phyloP scores from a whole-genome alignment of 2,329 filamentous ascomycete species.

The Colletotrichum costaricense region DNA sequence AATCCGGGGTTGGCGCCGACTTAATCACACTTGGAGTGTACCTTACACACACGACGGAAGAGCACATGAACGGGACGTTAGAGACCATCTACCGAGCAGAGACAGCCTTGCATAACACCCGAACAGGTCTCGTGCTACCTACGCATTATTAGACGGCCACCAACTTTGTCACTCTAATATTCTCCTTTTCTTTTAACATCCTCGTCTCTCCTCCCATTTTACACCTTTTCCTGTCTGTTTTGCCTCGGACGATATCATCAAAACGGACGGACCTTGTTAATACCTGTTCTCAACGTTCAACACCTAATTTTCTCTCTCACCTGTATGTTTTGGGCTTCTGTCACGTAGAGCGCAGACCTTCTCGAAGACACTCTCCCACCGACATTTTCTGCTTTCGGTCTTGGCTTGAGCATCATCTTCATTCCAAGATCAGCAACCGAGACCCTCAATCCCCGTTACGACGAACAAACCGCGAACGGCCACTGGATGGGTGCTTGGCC shows the following conservation, averaged over 20 bases:
- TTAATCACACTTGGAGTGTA: neutral
- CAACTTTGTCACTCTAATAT: neutral
- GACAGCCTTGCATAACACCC: constrained; percentile 2
- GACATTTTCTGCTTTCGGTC: neutral
- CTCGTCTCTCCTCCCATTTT: neutral
- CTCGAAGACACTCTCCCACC: neutral
- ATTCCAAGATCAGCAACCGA: neutral
- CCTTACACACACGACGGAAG: neutral
- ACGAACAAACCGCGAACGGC: neutral
- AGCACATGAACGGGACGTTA: constrained; percentile 8
- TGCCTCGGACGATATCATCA: neutral
- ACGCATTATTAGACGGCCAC: neutral
- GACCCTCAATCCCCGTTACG: neutral
- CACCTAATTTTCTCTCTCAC: neutral
- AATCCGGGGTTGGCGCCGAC: constrained; percentile 33
- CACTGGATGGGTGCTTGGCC: neutral
- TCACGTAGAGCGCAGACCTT: neutral
- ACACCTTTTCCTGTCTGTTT: neutral
- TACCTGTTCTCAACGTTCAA: neutral
- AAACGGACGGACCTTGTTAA: neutral
- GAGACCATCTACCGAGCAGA: neutral
- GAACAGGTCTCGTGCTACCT: neutral
- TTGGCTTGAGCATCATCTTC: constrained; percentile 10
- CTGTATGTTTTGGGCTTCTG: neutral
- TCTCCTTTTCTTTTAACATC: neutral